These are phyloP conservation scores for Entrophospora sp. DNA, from an alignment of 192 early-diverging fungal species.

Conservation along the genomic window DNA sequence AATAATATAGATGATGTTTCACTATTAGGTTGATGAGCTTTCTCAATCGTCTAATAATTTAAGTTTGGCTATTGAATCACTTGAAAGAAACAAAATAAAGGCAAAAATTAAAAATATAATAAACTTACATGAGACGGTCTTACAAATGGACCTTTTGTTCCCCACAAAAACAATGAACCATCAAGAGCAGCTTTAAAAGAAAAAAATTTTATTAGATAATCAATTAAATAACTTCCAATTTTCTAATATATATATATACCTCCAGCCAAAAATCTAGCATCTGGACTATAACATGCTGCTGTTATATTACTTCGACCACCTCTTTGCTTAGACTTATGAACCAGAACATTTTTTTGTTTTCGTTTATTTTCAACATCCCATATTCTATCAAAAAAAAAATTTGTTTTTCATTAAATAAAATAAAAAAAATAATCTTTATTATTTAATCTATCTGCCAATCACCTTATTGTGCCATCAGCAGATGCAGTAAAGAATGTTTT, in stretches of 20 bases:
- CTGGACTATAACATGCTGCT: conserved; percentile 56
- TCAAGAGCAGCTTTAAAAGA: conserved; percentile 48
- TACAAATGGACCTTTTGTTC: conserved; percentile 50
- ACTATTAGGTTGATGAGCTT: conserved; percentile 60
- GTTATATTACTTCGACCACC: conserved; percentile 65
- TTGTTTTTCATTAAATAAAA: conserved; percentile 7
- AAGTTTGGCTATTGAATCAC: no score
- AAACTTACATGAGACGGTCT: conserved; percentile 53
- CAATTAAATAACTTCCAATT: neutral
- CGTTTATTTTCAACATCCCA: conserved; percentile 74
- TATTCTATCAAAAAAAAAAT: conserved; percentile 32
- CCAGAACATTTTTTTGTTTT: conserved; percentile 69
- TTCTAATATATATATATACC: conserved; percentile 25
- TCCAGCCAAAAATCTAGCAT: conserved; percentile 63
- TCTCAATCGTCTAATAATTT: conserved; percentile 51
- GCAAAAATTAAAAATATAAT: neutral
- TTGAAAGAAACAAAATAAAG: no score
- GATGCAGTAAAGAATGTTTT: conserved; percentile 68
- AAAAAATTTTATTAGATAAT: neutral
- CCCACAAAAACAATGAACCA: conserved; percentile 74
- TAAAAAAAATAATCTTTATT: neutral
- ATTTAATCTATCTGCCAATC: neutral
- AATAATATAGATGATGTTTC: conserved; percentile 65
- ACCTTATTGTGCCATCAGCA: conserved; percentile 73
- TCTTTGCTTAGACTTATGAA: conserved; percentile 60